Evolutionary conservation across 1,284 basidiomycete genomes (phyloP).

Genomic region (Pyrrhoderma lamaoense): DNA sequence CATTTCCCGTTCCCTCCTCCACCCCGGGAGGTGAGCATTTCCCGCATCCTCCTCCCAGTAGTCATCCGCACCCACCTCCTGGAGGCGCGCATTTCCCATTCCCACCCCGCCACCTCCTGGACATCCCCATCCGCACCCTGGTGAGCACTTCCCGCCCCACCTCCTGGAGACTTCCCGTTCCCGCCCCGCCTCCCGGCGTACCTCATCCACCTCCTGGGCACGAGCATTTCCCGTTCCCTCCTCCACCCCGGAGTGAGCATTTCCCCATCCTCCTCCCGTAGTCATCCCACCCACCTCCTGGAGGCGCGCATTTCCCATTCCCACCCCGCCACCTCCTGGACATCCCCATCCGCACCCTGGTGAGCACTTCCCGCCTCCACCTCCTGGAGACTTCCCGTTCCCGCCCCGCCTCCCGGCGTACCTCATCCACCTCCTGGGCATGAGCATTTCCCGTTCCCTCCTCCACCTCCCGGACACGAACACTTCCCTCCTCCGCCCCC

Average conservation of each 20-base stretch:
- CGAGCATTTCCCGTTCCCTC: too few relatives aligned
- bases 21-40: too few relatives aligned
- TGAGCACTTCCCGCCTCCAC: not conserved
- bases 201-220: too few relatives aligned
- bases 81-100: not conserved
- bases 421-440: not conserved
- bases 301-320: not conserved
- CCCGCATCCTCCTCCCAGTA: not conserved
- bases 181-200: not conserved
- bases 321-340: constrained; percentile 1
- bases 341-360: not conserved
- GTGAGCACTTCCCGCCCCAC: not conserved
- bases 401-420: not conserved
- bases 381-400: not conserved
- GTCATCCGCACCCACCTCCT: not conserved
- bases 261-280: not conserved
- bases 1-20: too few relatives aligned
- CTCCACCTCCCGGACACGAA: too few relatives aligned
- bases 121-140: not conserved
- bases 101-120: constrained; percentile 2
- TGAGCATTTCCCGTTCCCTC: not conserved
- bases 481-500: too few relatives aligned
- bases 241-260: too few relatives aligned
- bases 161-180: not conserved
- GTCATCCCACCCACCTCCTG: not conserved